These are phyloP conservation scores for Candida coleopterorum DNA, from an alignment of 805 yeast genomes.

Conservation along the genomic window DNA sequence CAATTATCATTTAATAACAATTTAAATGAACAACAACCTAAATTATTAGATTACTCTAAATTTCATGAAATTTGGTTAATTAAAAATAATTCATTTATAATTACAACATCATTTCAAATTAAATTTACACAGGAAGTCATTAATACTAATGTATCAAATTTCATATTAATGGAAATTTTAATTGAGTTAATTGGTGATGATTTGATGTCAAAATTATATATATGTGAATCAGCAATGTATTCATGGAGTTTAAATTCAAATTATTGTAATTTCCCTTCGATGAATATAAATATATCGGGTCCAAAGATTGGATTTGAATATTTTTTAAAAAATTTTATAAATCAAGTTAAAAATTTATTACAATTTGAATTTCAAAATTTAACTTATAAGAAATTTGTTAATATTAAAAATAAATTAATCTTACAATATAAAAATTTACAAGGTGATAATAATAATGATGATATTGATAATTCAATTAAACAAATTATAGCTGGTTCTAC, in stretches of 20 bases:
- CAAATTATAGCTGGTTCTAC: constrained; percentile 47
- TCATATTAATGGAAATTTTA: constrained; percentile 51
- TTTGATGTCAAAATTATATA: constrained; percentile 43
- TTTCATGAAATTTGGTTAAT: constrained; percentile 49
- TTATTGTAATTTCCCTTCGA: constrained; percentile 47
- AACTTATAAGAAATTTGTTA: constrained; percentile 32
- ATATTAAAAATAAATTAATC: constrained; percentile 45
- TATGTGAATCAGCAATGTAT: constrained; percentile 51
- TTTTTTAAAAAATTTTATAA: constrained; percentile 30
- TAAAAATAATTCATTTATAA: constrained; percentile 14
- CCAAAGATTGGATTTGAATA: constrained; percentile 34
- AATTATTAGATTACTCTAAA: constrained; percentile 26
- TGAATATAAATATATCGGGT: constrained; percentile 53
- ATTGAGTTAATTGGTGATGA: constrained; percentile 41
- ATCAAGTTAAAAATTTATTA: constrained; percentile 22
- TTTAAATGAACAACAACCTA: constrained; percentile 16
- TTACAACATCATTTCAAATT: constrained; percentile 45
- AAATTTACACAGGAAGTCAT: constrained; percentile 20
- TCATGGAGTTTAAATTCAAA: constrained; percentile 56
- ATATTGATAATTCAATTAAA: constrained; percentile 29
- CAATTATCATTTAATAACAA: constrained; percentile 5
- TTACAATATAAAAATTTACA: constrained; percentile 42
- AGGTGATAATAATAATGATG: neutral
- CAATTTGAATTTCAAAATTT: constrained; percentile 7
- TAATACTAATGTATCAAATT: constrained; percentile 28